Evolutionary conservation across 192 early-diverging fungal genomes (phyloP), one percentile per base, ranked within the genome.

Genomic region (Thamnidium elegans): DNA sequence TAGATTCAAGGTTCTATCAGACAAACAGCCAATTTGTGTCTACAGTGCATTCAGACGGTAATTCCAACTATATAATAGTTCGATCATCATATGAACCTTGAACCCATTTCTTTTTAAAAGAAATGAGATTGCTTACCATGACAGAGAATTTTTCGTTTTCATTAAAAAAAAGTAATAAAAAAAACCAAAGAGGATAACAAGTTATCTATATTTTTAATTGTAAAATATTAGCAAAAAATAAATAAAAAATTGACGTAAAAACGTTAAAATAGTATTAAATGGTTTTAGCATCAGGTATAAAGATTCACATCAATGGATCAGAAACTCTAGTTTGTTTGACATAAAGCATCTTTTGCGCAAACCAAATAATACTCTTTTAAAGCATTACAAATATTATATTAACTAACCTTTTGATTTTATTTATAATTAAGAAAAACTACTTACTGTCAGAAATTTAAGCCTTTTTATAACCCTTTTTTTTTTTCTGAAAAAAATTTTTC

Each of bases 261-360:
- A 26, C 26, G 26, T 26, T 26, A 50, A 19, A 59, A 62, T 50
- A 69, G 44, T 30, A 39, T 50, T n/a, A 42, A 69, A 69, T 55
- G 26, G 60, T 39, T 39, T 9, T 39, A 39, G 61, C 60, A 61
- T 62, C 67, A 69, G 67, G 36, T 39, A 62, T 30, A 62, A 67
- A 51, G 34, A 26, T 67, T 67, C 56, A 67, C 66, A 67, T 54
- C 66, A 67, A 36, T 46, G 32, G 39, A 31, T 69, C 67, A 69
- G 67, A 69, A 69, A 69, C 67, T 69, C 67, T 69, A 69, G 67
- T 69, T 69, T 69, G 67, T 69, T 69, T 69, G 67, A 69, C 67
- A 43, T 69, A 21, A 62, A 67, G 43, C 66, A 67, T 67, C 66
- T 34, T 60, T 60, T 67, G 48, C 39, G 13, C 11, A 17, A 21